These are phyloP conservation scores for Pseudogymnoascus pannorum DNA, from an alignment of 2,329 filamentous ascomycete genomes.

Conservation along the genomic window DNA sequence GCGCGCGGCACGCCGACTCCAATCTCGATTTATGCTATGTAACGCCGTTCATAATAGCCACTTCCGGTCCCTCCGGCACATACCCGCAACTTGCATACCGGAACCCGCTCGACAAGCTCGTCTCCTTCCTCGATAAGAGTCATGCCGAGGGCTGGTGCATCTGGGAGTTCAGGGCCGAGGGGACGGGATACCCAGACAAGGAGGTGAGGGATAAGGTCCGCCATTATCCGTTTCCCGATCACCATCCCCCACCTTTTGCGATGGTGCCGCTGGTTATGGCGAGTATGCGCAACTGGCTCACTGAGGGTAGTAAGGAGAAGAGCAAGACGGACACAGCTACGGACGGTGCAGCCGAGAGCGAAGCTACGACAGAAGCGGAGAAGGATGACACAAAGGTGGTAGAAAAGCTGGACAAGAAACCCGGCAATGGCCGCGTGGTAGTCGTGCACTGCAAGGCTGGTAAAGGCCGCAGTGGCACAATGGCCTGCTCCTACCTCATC, in stretches of 20 bases:
- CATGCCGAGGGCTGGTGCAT: conserved; percentile 85
- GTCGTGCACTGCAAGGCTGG: conserved; percentile 97
- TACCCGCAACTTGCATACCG: conserved; percentile 91
- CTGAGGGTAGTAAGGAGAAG: conserved; percentile 33
- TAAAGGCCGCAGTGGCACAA: conserved; percentile 85
- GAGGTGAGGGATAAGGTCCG: conserved; percentile 79
- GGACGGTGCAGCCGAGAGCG: conserved; percentile 14
- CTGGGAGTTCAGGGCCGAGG: conserved; percentile 96
- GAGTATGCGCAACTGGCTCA: conserved; percentile 86
- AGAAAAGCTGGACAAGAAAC: conserved; percentile 25
- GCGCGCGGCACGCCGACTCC: conserved; percentile 76
- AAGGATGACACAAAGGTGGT: conserved; percentile 15
- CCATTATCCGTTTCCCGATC: conserved; percentile 95
- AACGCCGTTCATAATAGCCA: conserved; percentile 66
- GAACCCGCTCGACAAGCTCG: conserved; percentile 81
- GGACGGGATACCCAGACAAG: conserved; percentile 87
- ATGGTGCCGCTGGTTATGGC: conserved; percentile 84
- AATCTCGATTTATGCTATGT: conserved; percentile 94
- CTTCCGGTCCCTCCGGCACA: conserved; percentile 78
- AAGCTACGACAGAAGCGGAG: conserved; percentile 12
- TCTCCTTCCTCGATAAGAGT: conserved; percentile 78
- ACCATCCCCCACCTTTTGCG: conserved; percentile 89
- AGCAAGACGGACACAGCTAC: background rate
- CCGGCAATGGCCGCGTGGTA: conserved; percentile 51
- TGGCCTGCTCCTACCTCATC: conserved; percentile 83